Percentiles rank a stretch among this genome's conserved stretches.
These are phyloP conservation scores for Alternaria gaisen DNA, from an alignment of 2,329 filamentous ascomycete genomes.

Conservation along the genomic window DNA sequence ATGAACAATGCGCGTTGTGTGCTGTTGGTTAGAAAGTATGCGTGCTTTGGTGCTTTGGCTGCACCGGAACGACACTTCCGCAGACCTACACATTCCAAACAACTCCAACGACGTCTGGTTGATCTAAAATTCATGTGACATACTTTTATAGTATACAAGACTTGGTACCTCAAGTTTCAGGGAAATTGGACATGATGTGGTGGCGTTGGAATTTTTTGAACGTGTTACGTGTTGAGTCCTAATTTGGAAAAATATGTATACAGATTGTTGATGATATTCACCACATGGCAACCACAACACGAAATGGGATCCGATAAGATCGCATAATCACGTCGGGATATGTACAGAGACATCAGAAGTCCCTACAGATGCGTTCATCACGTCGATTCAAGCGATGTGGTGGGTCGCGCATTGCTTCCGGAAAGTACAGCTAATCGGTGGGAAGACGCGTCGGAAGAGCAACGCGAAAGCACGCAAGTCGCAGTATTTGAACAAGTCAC, in stretches of 20 bases:
- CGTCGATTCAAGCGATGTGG: neutral
- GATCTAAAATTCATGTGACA: fast-evolving
- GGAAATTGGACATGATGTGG: neutral
- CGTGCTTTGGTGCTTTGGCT: neutral
- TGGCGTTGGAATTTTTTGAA: conserved; percentile 1
- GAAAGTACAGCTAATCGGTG: neutral
- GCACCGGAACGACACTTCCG: neutral
- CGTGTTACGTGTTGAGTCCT: neutral
- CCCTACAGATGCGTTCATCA: neutral
- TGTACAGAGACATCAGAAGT: fast-evolving
- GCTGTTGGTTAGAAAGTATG: neutral
- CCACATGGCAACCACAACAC: neutral
- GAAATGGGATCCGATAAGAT: neutral
- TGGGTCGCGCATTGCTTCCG: neutral
- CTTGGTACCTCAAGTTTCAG: fast-evolving
- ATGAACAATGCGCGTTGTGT: neutral
- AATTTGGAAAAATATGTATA: neutral
- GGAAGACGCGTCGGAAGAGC: neutral
- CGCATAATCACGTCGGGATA: fast-evolving
- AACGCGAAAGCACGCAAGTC: neutral
- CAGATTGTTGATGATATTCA: fast-evolving
- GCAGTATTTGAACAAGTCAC: neutral
- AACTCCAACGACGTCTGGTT: neutral
- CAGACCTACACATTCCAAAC: neutral
- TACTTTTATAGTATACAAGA: fast-evolving